Conservation (phyloP, 169 alveolate genomes). For the Plasmodium relictum region DNA sequence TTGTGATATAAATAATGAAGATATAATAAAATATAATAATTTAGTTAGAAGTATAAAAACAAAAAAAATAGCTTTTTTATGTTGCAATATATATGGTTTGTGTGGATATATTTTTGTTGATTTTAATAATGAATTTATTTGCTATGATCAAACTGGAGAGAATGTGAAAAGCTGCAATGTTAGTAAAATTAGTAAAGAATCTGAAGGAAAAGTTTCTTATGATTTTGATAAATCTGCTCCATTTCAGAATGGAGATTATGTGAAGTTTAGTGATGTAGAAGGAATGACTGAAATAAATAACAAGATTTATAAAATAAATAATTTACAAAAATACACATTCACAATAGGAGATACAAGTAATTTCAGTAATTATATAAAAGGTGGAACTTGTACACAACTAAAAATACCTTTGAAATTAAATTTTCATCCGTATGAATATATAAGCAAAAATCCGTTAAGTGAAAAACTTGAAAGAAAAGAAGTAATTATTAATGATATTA, state of each 20-base stretch:
- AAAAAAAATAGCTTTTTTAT: slow-evolving; percentile 89
- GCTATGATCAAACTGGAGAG: slow-evolving; percentile 91
- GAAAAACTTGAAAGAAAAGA: neutral
- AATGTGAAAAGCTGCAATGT: slow-evolving; percentile 90
- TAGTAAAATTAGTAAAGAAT: slow-evolving; percentile 86
- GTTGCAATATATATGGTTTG: slow-evolving; percentile 92
- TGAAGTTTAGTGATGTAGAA: slow-evolving; percentile 95
- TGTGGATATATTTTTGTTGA: slow-evolving; percentile 98
- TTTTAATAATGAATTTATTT: slow-evolving; percentile 93
- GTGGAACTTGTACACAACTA: slow-evolving; percentile 37
- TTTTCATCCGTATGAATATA: slow-evolving; percentile 55
- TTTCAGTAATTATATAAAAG: slow-evolving; percentile 80
- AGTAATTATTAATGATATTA: neutral
- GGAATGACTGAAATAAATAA: slow-evolving; percentile 97
- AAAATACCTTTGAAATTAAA: slow-evolving; percentile 34
- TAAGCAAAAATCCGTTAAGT: slow-evolving; percentile 13
- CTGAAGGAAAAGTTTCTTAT: slow-evolving; percentile 47
- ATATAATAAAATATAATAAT: slow-evolving; percentile 78
- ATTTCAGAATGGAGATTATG: slow-evolving; percentile 96
- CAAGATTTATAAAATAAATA: slow-evolving; percentile 92
- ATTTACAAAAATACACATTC: slow-evolving; percentile 91
- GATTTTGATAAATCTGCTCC: slow-evolving; percentile 68
- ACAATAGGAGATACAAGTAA: slow-evolving; percentile 92
- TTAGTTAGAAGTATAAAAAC: slow-evolving; percentile 79
- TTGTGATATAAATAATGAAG: slow-evolving; percentile 81